Evolutionary conservation across 2,329 filamentous ascomycete genomes (phyloP), one percentile per base, ranked within the genome.

Genomic region (Nectriaceae sp.): DNA sequence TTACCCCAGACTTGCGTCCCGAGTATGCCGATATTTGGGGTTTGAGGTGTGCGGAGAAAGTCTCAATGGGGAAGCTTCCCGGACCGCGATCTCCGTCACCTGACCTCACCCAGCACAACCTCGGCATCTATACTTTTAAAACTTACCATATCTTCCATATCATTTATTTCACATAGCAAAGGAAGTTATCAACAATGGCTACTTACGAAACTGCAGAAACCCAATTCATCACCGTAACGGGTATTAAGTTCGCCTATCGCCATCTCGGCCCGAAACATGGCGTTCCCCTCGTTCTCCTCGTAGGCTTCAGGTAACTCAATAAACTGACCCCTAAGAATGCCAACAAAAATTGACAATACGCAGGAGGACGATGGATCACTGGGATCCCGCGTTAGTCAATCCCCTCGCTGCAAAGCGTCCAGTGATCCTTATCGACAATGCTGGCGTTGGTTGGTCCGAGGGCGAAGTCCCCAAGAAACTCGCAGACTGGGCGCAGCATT

Each of bases 341-440:
- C 26, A 22, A 11, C 18, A 16, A 11, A 18, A 24, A 18, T 48
- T 58, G 5, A 55, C 18, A 3, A 1, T 3, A 8, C n/a, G 1
- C 21, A 70, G 68, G 44, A 65, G 67, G 18, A 70, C 67, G 6
- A 70, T 70, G 65, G 68, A 72, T 26, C 62, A 69, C 8, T 70
- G 69, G 66, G 74, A 77, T 50, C 73, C 75, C 5, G 63, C 67
- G 2, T 59, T 80, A 21, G 53, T 79, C 60, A 76, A 78, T 46
- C 62, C 65, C 20, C 63, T 80, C 16, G 70, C 73, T 2, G 57
- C 63, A 1, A 59, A 54, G 8, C 72, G 77, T 1, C 69, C 70
- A 4, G 57, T 79, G 16, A 59, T 80, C 21, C 64, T 77, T 33
- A 68, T 76, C 54, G 76, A 80, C 65, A 74, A 74, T 51, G 65